phyloP scores from a whole-genome alignment of 805 yeast species.

The Starmerella scarabaei region DNA sequence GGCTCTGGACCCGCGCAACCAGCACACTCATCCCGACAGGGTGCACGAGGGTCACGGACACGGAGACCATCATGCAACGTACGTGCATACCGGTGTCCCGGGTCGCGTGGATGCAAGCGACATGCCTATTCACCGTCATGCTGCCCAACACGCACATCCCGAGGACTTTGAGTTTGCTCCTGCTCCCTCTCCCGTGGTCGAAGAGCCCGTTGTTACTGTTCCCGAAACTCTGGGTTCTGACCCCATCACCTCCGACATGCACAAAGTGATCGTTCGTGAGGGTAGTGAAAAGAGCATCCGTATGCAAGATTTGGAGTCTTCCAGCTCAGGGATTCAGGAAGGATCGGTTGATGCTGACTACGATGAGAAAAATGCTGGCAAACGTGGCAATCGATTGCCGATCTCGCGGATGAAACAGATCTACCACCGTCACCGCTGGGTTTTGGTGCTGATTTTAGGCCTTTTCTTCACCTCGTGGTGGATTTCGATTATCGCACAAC shows the following conservation, averaged over 20 bases:
- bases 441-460: slow-evolving; percentile 25
- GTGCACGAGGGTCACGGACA: slow-evolving; percentile 24
- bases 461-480: slow-evolving; percentile 43
- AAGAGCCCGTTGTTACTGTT: not conserved
- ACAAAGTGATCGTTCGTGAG: slow-evolving; percentile 28
- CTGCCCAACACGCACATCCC: slow-evolving; percentile 2
- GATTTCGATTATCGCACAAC: slow-evolving; percentile 41
- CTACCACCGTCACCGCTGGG: slow-evolving; percentile 20
- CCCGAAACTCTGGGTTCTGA: not conserved
- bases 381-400: slow-evolving; percentile 3
- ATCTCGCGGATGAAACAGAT: slow-evolving; percentile 3
- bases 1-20: slow-evolving; percentile 26
- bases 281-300: slow-evolving; percentile 33
- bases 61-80: slow-evolving; percentile 17
- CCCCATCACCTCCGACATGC: no score
- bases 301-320: slow-evolving; percentile 24
- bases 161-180: slow-evolving; percentile 7
- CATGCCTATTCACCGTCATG: slow-evolving; percentile 8
- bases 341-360: slow-evolving; percentile 1
- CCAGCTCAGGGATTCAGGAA: no score
- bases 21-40: slow-evolving; percentile 24
- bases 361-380: slow-evolving; percentile 2
- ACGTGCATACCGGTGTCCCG: slow-evolving; percentile 15
- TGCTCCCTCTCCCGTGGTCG: not conserved
- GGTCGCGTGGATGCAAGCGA: slow-evolving; percentile 15